Base-by-base conservation (phyloP, 164 flowering plant species). In the Annona cherimola region DNA sequence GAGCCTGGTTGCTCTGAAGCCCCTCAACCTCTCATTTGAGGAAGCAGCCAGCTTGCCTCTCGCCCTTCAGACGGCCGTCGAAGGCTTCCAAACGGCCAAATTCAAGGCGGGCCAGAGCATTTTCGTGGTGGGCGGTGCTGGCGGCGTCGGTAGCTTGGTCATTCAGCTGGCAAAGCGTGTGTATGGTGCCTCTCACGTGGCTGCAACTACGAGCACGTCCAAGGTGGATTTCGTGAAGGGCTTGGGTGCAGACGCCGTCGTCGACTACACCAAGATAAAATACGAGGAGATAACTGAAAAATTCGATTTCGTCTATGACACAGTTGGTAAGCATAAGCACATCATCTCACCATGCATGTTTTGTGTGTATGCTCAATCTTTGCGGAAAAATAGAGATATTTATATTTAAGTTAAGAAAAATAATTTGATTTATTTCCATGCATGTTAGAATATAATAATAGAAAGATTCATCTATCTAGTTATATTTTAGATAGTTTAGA, bases 41-140 rank as follows among this genome's bases (percentile, higher is more conserved):
- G 86, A 83, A 70, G 86, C 86, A 3, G 85, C 88, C 3, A 77
- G 83, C 70, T 78, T 85, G 76, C 86, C 88, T 11, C 42, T 84
- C 18, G 88, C 86, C 1, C 72, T 79, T 65, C 82, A 84, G 45
- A 85, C 88, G 4, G 86, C 86, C 9, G 43, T 80, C 0, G 83
- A 85, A 70, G 87, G 87, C 19, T 81, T 83, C 68, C n/a, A 19
- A 68, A 75, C 70, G 11, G 81, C 74, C 35, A 77, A 80, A 40
- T 82, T 85, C 43, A 73, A 73, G 46, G 71, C 67, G 60, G 86
- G 86, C 1, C 77, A 80, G 60, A 72, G 75, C 2, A 71, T 82
- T 45, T 82, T 85, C 62, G 46, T 85, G 8, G 85, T 85, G 12
- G 88, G 88, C 5, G 86, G 86, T 14, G 85, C 83, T 9, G 86